Evolutionary conservation across 2,329 filamentous ascomycete species (phyloP).

Genomic region (Arthroderma sp.): DNA sequence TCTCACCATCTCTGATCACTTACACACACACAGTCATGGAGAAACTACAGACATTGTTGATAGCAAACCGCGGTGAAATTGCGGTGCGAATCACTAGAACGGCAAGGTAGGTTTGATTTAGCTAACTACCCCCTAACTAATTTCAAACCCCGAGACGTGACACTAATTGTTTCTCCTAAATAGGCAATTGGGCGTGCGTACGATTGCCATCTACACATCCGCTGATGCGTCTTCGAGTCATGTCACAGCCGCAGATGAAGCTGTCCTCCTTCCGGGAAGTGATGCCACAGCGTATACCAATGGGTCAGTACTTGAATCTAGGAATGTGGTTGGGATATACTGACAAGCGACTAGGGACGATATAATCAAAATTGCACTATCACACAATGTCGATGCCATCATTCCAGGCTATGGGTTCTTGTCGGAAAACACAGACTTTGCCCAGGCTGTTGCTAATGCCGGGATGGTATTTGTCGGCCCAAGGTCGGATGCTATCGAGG

Average conservation of each 20-base stretch:
- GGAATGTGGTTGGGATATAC: not conserved
- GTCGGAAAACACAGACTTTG: constrained; percentile 51
- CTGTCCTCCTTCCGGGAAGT: constrained; percentile 36
- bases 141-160: not conserved
- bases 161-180: not conserved
- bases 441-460: constrained; percentile 37
- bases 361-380: too few species aligned
- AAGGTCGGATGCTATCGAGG: constrained; percentile 38
- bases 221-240: constrained; percentile 44
- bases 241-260: constrained; percentile 41
- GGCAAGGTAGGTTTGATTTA: constrained; percentile 23
- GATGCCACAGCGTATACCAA: constrained; percentile 40
- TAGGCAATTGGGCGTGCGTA: constrained; percentile 35
- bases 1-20: too few species aligned
- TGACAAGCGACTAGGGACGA: too few species aligned
- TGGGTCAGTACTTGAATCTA: constrained; percentile 14
- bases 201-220: constrained; percentile 45
- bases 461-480: constrained; percentile 51
- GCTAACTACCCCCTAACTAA: too few species aligned
- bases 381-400: constrained; percentile 37
- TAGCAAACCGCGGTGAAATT: constrained; percentile 50
- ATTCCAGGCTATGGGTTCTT: constrained; percentile 58
- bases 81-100: constrained; percentile 41
- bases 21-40: too few species aligned
- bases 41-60: constrained; percentile 25